Conservation (phyloP, 208 protist species). For the Angomonas ambiguus region DNA sequence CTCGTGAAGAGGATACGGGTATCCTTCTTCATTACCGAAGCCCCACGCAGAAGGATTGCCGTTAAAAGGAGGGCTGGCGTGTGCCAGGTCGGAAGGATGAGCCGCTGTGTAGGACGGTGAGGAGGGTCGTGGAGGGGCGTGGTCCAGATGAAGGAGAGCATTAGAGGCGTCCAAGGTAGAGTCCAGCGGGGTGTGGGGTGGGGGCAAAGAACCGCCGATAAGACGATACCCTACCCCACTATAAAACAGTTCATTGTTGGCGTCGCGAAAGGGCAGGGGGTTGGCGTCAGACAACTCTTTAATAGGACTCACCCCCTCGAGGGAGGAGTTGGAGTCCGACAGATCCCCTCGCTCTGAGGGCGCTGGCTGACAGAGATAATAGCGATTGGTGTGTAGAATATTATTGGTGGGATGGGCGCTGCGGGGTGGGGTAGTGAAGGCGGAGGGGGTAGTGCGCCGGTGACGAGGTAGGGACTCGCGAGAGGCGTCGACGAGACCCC, state of each 20-base stretch:
- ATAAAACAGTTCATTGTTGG: neutral
- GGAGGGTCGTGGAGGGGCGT: no score
- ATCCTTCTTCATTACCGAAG: no score
- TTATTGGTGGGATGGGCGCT: neutral
- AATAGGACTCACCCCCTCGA: slow-evolving; percentile 20
- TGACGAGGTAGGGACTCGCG: neutral
- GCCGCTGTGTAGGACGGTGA: no score
- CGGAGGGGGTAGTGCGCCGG: neutral
- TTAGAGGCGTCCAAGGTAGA: no score
- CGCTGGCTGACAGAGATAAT: neutral
- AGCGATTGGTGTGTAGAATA: neutral
- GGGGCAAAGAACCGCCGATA: no score
- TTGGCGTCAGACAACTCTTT: neutral
- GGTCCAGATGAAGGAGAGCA: no score
- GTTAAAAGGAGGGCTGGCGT: no score
- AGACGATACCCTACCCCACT: neutral
- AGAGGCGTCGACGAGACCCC: neutral
- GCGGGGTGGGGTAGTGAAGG: neutral
- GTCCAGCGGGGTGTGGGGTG: no score
- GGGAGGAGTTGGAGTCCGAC: neutral
- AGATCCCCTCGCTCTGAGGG: neutral
- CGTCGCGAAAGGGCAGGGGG: neutral
- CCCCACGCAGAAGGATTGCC: no score
- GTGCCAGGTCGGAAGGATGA: no score
- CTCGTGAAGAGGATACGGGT: no score